Percentiles rank a stretch among this genome's conserved stretches.
phyloP scores from a whole-genome alignment of 495 filamentous ascomycete genomes.

The Ascobolus immersus region DNA sequence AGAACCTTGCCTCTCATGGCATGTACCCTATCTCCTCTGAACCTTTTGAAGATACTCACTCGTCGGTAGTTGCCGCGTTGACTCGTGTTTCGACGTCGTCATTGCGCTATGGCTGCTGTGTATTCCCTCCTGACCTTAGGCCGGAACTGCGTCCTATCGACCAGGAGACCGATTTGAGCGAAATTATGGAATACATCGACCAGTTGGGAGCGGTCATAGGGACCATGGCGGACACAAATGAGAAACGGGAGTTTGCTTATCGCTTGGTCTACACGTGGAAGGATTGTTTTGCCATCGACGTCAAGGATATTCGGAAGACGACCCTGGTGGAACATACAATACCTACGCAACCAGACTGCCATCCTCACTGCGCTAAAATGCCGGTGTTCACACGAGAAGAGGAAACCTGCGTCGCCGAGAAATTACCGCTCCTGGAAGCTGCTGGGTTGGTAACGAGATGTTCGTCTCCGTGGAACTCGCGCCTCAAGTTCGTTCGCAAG shows the following conservation, averaged over 20 bases:
- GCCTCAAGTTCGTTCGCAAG: not conserved
- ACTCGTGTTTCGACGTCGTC: too few species aligned
- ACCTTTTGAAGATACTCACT: too few species aligned
- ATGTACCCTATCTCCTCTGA: too few species aligned
- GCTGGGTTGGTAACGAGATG: slow-evolving; percentile 1
- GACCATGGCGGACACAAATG: not conserved
- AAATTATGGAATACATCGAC: too few species aligned
- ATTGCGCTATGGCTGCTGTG: too few species aligned
- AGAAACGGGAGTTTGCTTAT: not conserved
- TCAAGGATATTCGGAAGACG: not conserved
- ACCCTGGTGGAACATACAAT: not conserved
- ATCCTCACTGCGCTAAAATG: not conserved
- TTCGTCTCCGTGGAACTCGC: not conserved
- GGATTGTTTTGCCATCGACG: not conserved
- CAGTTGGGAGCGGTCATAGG: too few species aligned
- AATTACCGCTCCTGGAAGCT: not conserved
- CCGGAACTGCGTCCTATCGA: too few species aligned
- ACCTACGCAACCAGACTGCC: not conserved
- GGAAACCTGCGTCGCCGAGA: not conserved
- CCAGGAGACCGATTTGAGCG: too few species aligned
- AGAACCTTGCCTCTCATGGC: too few species aligned
- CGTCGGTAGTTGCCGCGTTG: too few species aligned
- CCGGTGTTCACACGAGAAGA: not conserved
- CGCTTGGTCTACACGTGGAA: slow-evolving; percentile 2
- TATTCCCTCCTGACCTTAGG: too few species aligned